Percentiles rank a stretch among this genome's conserved stretches.
These are phyloP conservation scores for Mycena pura DNA, from an alignment of 768 basidiomycete species.

Conservation along the genomic window DNA sequence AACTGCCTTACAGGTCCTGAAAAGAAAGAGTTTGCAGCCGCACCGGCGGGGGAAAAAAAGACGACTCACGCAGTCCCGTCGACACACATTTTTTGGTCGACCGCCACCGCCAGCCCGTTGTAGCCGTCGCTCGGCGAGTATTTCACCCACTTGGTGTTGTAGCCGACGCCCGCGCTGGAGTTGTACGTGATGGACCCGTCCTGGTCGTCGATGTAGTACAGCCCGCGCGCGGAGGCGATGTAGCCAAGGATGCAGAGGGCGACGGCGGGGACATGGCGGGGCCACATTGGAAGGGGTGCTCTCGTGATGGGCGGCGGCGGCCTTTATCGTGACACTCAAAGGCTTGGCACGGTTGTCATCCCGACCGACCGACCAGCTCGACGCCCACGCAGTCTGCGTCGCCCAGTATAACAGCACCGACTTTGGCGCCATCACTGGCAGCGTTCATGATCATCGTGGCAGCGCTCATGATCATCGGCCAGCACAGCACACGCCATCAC, in stretches of 20 bases:
- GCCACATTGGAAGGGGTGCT: no score
- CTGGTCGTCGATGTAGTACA: slow-evolving; percentile 26
- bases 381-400: no score
- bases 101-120: slow-evolving; percentile 10
- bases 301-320: no score
- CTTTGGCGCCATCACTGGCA: no score
- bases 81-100: slow-evolving; percentile 10
- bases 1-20: slow-evolving; percentile 5
- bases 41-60: neutral
- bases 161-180: slow-evolving; percentile 21
- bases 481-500: no score
- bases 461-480: no score
- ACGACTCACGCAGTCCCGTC: slow-evolving; percentile 15
- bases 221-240: neutral
- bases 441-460: no score
- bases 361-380: no score
- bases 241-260: neutral
- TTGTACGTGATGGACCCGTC: slow-evolving; percentile 23
- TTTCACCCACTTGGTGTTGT: slow-evolving; percentile 19
- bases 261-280: neutral
- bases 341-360: no score
- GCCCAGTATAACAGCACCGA: no score
- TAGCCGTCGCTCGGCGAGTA: slow-evolving; percentile 16
- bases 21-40: neutral
- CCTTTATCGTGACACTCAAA: no score